Conservation (phyloP, 2,329 filamentous ascomycete genomes). For the Cercospora sojina region DNA sequence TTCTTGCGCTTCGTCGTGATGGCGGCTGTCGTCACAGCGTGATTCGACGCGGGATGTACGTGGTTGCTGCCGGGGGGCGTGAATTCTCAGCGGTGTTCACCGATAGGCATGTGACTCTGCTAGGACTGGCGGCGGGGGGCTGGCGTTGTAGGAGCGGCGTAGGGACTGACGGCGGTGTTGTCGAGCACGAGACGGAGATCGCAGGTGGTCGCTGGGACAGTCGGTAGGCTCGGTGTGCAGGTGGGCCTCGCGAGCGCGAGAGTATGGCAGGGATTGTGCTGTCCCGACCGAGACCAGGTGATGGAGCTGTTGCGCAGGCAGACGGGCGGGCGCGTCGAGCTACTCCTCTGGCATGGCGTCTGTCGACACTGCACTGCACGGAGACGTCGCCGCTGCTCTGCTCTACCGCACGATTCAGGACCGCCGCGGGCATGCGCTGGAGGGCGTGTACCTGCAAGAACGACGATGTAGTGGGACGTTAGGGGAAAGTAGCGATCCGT, state of each 20-base stretch:
- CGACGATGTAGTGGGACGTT: not conserved
- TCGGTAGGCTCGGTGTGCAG: not conserved
- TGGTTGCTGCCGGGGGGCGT: not conserved
- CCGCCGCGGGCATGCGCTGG: not conserved
- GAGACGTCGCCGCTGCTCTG: not conserved
- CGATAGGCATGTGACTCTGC: not conserved
- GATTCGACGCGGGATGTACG: slow-evolving; percentile 19
- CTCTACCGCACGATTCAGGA: not conserved
- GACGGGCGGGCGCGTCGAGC: not conserved
- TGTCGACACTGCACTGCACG: not conserved
- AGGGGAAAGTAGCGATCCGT: not conserved
- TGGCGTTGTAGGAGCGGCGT: not conserved
- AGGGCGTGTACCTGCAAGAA: not conserved
- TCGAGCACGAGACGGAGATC: not conserved
- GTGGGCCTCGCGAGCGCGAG: not conserved
- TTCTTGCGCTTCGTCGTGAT: slow-evolving; percentile 26
- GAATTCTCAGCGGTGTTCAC: not conserved
- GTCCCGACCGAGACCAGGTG: not conserved
- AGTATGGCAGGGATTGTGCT: not conserved
- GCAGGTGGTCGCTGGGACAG: not conserved
- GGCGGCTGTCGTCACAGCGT: slow-evolving; percentile 18
- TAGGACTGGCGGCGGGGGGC: not conserved
- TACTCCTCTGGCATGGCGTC: not conserved
- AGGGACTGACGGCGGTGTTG: slow-evolving; percentile 6
- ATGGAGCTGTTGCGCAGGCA: not conserved